Evolutionary conservation across 1,139 yeast genomes (phyloP), one percentile per base, ranked within the genome.

Genomic region (Cylindricascospora bacillispora): DNA sequence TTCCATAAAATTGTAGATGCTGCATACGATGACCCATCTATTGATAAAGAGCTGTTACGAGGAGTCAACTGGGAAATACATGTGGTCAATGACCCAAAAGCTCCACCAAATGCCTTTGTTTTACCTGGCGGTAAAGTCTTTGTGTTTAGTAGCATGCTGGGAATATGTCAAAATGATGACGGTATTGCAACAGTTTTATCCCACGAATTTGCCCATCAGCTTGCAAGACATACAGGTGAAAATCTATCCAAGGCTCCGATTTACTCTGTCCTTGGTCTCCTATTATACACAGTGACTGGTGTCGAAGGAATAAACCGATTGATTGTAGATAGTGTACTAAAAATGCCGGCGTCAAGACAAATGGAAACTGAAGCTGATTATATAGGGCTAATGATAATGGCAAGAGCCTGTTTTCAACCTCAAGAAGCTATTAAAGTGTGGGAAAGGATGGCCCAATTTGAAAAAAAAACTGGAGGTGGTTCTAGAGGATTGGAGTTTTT

Each of bases 291-390:
- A 0, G 35, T 67, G 3, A 65, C 76, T 1, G 80, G 81, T 3
- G 57, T 66, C 1, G 56, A 67, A 22, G 53, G 67, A 25, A 49
- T 78, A 33, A 72, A 70, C 43, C 65, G 68, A 32, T 42, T 78
- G 26, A 45, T 83, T 22, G 59, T 80, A 14, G 66, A 67, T 18
- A 67, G 85, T 0, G 53, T 75, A 17, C 54, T 86, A 27, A 69
- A 72, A 39, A 69, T 78, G 68, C 95, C 95, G 0, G 81, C 93
- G 1, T 78, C 93, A 1, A 64, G 98, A 45, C 83, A 73, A 40
- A 82, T 82, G 93, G 99, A 89, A 55, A 70, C 85, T 1, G 98
- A 89, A 52, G 98, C 98, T 0, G 98, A 89, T 52, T 76, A 76
- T 44, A 86, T 89, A 24, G 99, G 99, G 0, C 62, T 92, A 38